phyloP scores from a whole-genome alignment of 257 asterid species.

The Capsicum pubescens region DNA sequence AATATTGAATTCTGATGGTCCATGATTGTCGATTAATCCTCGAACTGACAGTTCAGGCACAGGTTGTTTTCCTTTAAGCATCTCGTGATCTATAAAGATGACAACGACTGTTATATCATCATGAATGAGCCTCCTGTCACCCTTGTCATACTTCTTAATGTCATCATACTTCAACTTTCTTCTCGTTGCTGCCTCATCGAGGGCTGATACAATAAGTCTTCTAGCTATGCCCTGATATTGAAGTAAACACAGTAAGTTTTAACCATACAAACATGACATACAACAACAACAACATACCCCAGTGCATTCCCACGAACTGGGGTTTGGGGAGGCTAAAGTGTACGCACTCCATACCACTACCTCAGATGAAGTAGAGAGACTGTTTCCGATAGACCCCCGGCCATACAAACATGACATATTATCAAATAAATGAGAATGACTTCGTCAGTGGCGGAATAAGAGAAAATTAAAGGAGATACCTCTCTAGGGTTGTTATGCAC shows the following conservation, averaged over 20 bases:
- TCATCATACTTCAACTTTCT: slow-evolving; percentile 49
- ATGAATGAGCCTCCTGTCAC: slow-evolving; percentile 59
- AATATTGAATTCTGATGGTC: slow-evolving; percentile 57
- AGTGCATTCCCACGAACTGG: no score
- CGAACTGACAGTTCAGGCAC: slow-evolving; percentile 55
- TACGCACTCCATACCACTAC: no score
- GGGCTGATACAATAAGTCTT: slow-evolving; percentile 60
- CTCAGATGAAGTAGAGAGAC: no score
- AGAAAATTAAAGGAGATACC: slow-evolving; percentile 42
- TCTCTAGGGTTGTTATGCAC: slow-evolving; percentile 71
- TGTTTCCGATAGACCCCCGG: no score
- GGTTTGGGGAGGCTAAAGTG: no score
- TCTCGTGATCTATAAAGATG: slow-evolving; percentile 60
- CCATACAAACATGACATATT: neutral
- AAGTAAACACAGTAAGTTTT: slow-evolving; percentile 11
- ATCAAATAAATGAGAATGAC: neutral
- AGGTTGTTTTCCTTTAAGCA: slow-evolving; percentile 39
- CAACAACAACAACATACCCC: no score
- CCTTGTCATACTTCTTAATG: slow-evolving; percentile 51
- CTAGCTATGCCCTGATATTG: slow-evolving; percentile 72
- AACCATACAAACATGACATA: neutral
- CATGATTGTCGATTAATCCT: slow-evolving; percentile 58
- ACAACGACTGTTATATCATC: slow-evolving; percentile 82
- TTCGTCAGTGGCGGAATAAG: neutral
- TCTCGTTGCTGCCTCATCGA: slow-evolving; percentile 53